phyloP scores from a whole-genome alignment of 495 filamentous ascomycete species.

The Lasiosphaeris hirsuta region DNA sequence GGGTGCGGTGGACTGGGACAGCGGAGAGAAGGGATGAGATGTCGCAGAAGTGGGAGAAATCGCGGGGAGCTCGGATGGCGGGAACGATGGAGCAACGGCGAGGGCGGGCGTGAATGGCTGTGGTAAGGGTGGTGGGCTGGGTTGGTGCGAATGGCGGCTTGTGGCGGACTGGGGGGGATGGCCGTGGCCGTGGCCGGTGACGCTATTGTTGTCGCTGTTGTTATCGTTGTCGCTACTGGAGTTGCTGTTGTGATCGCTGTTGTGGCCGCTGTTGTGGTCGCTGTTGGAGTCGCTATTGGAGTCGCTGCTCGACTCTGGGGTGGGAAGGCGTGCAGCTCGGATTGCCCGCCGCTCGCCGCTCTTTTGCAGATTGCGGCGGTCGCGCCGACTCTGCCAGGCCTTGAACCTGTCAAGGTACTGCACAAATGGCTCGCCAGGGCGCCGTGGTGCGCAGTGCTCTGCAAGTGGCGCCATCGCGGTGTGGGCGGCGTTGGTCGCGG shows the following conservation, averaged over 20 bases:
- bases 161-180: too few species aligned
- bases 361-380: not conserved
- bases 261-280: not conserved
- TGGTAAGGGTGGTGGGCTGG: too few species aligned
- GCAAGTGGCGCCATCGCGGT: not conserved
- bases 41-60: too few species aligned
- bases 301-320: slow-evolving; percentile 3
- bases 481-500: not conserved
- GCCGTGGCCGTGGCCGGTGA: too few species aligned
- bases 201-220: not conserved
- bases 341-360: not conserved
- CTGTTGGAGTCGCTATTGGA: not conserved
- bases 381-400: not conserved
- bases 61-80: too few species aligned
- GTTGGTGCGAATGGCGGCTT: too few species aligned
- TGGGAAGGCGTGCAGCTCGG: slow-evolving; percentile 1
- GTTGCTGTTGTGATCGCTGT: not conserved
- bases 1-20: not conserved
- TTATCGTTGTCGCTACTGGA: not conserved
- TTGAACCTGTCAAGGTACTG: slow-evolving; percentile 6
- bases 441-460: slow-evolving; percentile 2
- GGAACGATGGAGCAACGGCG: not conserved
- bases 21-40: too few species aligned
- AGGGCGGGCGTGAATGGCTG: too few species aligned
- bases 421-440: not conserved